Conservation (phyloP, 352 stramenopile genomes). For the Globisporangium megalacanthum region DNA sequence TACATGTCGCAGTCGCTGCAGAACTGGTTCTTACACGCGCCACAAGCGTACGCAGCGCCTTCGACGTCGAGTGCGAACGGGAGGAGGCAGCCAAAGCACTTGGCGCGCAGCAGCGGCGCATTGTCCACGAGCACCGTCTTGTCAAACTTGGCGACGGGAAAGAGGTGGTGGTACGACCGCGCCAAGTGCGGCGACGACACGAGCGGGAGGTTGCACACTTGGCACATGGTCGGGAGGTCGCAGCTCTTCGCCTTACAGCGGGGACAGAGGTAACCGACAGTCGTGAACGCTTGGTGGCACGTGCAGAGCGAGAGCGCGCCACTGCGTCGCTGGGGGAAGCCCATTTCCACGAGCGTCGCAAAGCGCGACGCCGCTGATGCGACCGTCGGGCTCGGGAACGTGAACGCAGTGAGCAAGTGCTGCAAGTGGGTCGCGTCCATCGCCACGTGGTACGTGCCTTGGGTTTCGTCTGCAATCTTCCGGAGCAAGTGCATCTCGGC, state of each 20-base stretch:
- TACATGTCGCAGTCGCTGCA: constrained; percentile 97
- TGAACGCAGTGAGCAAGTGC: constrained; percentile 91
- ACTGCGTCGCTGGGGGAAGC: constrained; percentile 69
- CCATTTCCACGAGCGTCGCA: constrained; percentile 82
- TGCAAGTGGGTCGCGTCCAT: constrained; percentile 91
- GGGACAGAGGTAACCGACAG: constrained; percentile 92
- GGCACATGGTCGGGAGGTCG: constrained; percentile 94
- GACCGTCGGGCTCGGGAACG: constrained; percentile 90
- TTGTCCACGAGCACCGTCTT: constrained; percentile 46
- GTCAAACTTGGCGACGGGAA: constrained; percentile 93
- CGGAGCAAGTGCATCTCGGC: constrained; percentile 92
- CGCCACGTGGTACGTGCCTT: constrained; percentile 93
- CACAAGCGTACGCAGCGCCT: constrained; percentile 75
- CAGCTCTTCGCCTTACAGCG: constrained; percentile 93
- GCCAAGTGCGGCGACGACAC: constrained; percentile 96
- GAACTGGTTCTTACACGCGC: constrained; percentile 89
- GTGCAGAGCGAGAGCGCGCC: constrained; percentile 79
- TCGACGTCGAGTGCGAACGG: constrained; percentile 42
- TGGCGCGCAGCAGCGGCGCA: constrained; percentile 24
- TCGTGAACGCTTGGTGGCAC: constrained; percentile 83
- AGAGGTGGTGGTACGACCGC: constrained; percentile 98
- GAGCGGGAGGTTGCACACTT: constrained; percentile 96
- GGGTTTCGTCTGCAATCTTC: constrained; percentile 87
- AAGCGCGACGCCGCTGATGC: constrained; percentile 61
- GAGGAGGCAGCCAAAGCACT: constrained; percentile 81